Percentiles rank a stretch among this genome's conserved stretches.
These are phyloP conservation scores for Cairneyella variabilis DNA, from an alignment of 495 filamentous ascomycete species.

Conservation along the genomic window DNA sequence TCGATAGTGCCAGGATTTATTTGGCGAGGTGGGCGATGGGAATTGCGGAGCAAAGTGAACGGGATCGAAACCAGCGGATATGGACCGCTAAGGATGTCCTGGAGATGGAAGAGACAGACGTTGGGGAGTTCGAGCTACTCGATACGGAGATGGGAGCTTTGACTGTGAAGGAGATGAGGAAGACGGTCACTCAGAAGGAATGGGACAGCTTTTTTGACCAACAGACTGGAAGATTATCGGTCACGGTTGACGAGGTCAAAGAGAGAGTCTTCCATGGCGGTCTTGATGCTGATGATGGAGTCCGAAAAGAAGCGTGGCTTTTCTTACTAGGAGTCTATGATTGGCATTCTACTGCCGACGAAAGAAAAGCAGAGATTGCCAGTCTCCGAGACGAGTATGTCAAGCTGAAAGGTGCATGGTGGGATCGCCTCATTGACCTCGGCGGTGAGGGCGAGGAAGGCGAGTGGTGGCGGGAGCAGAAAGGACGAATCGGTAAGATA, in stretches of 20 bases:
- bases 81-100: constrained; percentile 92
- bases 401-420: constrained; percentile 90
- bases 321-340: constrained; percentile 88
- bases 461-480: constrained; percentile 96
- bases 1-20: constrained; percentile 92
- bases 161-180: constrained; percentile 68
- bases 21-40: constrained; percentile 98
- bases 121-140: constrained; percentile 93
- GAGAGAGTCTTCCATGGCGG: constrained; percentile 96
- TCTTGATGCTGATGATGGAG: constrained; percentile 81
- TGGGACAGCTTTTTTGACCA: constrained; percentile 85
- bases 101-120: constrained; percentile 87
- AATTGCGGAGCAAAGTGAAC: constrained; percentile 92
- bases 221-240: constrained; percentile 62
- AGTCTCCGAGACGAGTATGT: constrained; percentile 92
- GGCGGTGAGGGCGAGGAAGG: constrained; percentile 69
- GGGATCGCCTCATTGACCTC: constrained; percentile 86
- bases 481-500: constrained; percentile 79
- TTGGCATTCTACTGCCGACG: constrained; percentile 81
- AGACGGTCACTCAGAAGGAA: constrained; percentile 73
- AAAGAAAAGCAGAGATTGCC: constrained; percentile 73
- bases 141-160: constrained; percentile 72
- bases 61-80: constrained; percentile 75
- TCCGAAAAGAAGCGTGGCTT: constrained; percentile 93
- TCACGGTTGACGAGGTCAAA: constrained; percentile 89